Evolutionary conservation across 768 basidiomycete species (phyloP), one percentile per base, ranked within the genome.

Genomic region (Termitomyces sp.): DNA sequence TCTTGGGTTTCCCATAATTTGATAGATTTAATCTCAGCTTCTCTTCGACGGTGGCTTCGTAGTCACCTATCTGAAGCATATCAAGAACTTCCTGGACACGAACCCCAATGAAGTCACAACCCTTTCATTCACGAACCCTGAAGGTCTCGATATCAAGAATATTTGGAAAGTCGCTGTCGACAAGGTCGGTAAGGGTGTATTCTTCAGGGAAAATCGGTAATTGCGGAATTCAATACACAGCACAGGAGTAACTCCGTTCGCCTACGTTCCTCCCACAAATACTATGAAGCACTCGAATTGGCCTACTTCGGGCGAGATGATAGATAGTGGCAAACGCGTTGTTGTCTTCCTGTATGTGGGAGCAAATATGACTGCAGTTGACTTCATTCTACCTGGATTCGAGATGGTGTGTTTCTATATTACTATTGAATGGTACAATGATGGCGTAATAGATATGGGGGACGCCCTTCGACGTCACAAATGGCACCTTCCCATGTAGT

Each of bases 121-220:
- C 0, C 69, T 88, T 52, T 70, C 88, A 38, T 85, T 88, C 64
- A 86, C 86, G 40, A 88, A 88, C 66, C 83, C 81, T 4, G 86
- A 87, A 56, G 75, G 77, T 9, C 69, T 78, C 16, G 78, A 80
- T 1, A 71, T 84, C 12, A 64, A 72, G 5, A 71, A 70, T 5
- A 67, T 78, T 6, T 86, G 82, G 80, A 77, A 77, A 35, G 80
- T 81, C 1, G 71, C 76, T 0, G 87, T 87, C 67, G 74, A 79
- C 42, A 45, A 68, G 1, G 72, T 84, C 12, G 83, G 84, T 67
- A 66, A 44, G 40, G 20, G 13, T 9, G 22, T 30, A 10, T 16
- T 58, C 33, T 53, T 44, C n/a, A 5, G 2, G 35, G 28, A 40
- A n/a, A 2, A 55, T 26, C 4, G 4, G 26, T 26, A 26, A 26